phyloP scores from a whole-genome alignment of 331 rosid species.

The Prunus yedoensis region DNA sequence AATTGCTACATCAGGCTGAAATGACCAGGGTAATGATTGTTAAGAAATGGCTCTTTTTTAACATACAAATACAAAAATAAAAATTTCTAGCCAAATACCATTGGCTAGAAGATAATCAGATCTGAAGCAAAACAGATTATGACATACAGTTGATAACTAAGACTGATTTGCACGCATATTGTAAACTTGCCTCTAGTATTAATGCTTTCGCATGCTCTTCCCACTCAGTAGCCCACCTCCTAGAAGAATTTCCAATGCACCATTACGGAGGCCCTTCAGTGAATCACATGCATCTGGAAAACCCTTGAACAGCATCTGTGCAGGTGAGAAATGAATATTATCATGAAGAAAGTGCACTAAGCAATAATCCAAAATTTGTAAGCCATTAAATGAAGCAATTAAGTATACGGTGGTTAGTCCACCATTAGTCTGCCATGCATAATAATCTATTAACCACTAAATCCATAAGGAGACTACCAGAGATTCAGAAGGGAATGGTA shows the following conservation, averaged over 20 bases:
- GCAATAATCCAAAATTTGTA: not conserved
- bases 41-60: not conserved
- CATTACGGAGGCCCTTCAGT: conserved; percentile 53
- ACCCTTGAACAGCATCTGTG: conserved; percentile 79
- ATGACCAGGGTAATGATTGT: not conserved
- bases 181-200: conserved; percentile 63
- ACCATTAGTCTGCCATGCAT: not conserved
- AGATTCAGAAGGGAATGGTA: too few species aligned
- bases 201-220: conserved; percentile 84
- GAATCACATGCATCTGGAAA: conserved; percentile 71
- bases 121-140: not conserved
- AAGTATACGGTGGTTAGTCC: not conserved
- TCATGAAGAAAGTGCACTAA: not conserved
- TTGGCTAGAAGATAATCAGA: not conserved
- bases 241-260: conserved; percentile 68
- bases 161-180: not conserved
- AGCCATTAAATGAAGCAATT: not conserved
- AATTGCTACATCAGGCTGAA: not conserved
- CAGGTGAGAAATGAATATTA: not conserved
- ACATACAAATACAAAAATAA: not conserved
- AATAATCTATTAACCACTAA: conserved; percentile 2
- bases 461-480: not conserved
- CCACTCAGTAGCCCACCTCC: conserved; percentile 86
- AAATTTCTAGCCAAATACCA: not conserved
- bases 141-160: not conserved